Percentiles rank a stretch among this genome's conserved stretches.
Evolutionary conservation across 164 flowering plant genomes (phyloP).

Genomic region (Annona squamosa): DNA sequence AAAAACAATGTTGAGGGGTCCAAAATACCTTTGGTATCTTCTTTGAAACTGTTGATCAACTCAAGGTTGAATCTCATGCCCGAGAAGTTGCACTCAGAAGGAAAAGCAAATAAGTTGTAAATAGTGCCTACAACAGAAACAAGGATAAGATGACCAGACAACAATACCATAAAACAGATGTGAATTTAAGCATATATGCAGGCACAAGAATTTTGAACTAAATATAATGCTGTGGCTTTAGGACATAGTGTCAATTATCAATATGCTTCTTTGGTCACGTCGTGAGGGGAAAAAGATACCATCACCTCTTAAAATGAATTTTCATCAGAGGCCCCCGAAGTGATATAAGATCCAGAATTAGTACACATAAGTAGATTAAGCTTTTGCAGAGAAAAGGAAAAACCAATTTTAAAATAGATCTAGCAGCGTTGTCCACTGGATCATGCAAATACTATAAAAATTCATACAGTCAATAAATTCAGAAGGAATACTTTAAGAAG

Average conservation of each 20-base stretch:
- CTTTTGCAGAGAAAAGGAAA: neutral
- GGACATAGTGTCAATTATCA: neutral
- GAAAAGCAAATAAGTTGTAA: constrained; percentile 86
- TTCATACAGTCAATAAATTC: no score
- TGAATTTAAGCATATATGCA: neutral
- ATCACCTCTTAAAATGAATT: no score
- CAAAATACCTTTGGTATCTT: constrained; percentile 36
- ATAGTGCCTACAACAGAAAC: constrained; percentile 42
- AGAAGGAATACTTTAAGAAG: no score
- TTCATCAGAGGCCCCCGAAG: neutral
- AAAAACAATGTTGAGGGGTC: constrained; percentile 26
- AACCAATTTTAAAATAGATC: neutral
- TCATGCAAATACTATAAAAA: no score
- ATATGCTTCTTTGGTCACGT: neutral
- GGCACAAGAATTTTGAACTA: neutral
- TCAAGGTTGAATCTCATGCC: constrained; percentile 73
- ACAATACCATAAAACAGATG: neutral
- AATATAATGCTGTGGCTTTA: neutral
- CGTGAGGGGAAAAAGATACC: neutral
- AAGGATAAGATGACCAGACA: neutral
- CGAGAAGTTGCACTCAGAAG: constrained; percentile 97
- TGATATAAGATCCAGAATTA: neutral
- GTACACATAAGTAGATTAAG: neutral
- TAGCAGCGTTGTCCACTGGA: no score
- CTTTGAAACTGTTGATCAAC: constrained; percentile 59